Evolutionary conservation across 1,284 basidiomycete species (phyloP), one percentile per base, ranked within the genome.

Genomic region (Trametes polyzona): DNA sequence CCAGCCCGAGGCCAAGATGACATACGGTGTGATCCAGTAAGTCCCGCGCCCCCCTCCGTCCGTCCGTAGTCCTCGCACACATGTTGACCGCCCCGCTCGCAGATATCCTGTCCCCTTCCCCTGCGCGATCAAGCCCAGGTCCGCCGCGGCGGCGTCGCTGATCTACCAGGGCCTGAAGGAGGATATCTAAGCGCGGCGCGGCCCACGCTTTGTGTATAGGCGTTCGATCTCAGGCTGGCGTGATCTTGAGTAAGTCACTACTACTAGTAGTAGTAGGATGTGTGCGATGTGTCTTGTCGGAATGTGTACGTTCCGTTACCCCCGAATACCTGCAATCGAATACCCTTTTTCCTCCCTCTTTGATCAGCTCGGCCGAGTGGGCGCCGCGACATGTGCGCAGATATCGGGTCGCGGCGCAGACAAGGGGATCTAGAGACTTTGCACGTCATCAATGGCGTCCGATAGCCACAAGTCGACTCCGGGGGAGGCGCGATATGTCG

Each of bases 41-140:
- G 48, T 42, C 24, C n/a, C n/a, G n/a, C n/a, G n/a, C n/a, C n/a
- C n/a, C n/a, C n/a, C 17, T 17, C 14, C 11, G n/a, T 48, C 12
- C 23, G 12, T 9, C 8, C 7, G 5, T 17, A 14, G 2, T 3
- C 19, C 6, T 17, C 27, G 12, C 10, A 4, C 17, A 17, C 17
- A 14, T 17, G 26, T 16, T 47, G 21, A 53, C 23, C 14, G 21
- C 2, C 17, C 4, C 9, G 12, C 24, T 8, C 3, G 7, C 40
- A 62, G 61, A 24, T 59, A 59, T 23, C 61, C 57, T 9, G 55
- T 47, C 9, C 51, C 47, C 2, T 57, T 52, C 44, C 51, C 48
- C 1, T 59, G 52, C 40, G 47, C 50, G 1, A 54, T 62, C 47
- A 62, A 54, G 26, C 57, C 57, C 30, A 49, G 57, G 26, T 57